Percentiles rank a stretch among this genome's conserved stretches.
Evolutionary conservation across 2,329 filamentous ascomycete genomes (phyloP).

Genomic region (Coleophoma crateriformis): DNA sequence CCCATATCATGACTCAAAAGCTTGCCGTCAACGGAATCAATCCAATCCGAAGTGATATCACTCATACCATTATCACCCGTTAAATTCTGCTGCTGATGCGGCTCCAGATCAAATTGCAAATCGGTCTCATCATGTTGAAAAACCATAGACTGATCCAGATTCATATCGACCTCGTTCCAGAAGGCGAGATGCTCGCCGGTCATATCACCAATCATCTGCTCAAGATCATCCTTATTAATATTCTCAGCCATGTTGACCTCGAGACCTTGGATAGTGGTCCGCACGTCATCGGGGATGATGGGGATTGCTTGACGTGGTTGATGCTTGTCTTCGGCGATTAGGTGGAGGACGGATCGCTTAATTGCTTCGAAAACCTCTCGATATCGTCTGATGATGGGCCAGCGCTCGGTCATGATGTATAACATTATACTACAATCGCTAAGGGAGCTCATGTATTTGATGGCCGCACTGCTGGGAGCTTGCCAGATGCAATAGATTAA

Average conservation of each 20-base stretch:
- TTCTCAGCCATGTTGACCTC: constrained; percentile 4
- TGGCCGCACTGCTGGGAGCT: constrained; percentile 2
- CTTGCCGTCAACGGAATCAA: not conserved
- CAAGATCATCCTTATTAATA: constrained; percentile 6
- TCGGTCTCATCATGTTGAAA: not conserved
- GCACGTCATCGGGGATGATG: constrained; percentile 4
- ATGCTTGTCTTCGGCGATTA: constrained; percentile 9
- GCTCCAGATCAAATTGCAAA: not conserved
- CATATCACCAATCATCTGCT: constrained; percentile 10
- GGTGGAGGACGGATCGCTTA: constrained; percentile 8
- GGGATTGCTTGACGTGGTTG: constrained; percentile 4
- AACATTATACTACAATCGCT: constrained; percentile 9
- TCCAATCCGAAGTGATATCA: not conserved
- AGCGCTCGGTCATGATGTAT: constrained; percentile 9
- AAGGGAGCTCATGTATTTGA: constrained; percentile 3
- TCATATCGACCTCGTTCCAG: constrained; percentile 3
- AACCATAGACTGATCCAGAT: not conserved
- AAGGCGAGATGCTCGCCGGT: constrained; percentile 6
- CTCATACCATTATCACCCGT: not conserved
- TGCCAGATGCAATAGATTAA: constrained; percentile 10
- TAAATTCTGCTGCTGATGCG: not conserved
- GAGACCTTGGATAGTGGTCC: constrained; percentile 3
- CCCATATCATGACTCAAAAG: not conserved
- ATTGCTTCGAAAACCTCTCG: constrained; percentile 8
- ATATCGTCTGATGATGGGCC: constrained; percentile 5